Evolutionary conservation across 2,329 filamentous ascomycete species (phyloP).

Genomic region (Pyricularia sp.): DNA sequence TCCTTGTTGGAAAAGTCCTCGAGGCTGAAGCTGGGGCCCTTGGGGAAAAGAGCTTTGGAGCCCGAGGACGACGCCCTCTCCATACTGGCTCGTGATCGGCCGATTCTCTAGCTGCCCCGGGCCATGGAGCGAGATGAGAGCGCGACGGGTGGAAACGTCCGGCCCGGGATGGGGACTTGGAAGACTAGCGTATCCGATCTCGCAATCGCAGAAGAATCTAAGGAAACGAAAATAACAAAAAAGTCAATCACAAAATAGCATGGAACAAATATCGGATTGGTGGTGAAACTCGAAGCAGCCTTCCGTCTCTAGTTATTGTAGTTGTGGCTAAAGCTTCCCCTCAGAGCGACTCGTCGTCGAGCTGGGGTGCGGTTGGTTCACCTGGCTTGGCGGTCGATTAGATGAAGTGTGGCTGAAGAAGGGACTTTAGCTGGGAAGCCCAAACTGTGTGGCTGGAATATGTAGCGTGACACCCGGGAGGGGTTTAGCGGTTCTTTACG

Average conservation of each 20-base stretch:
- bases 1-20: constrained; percentile 84
- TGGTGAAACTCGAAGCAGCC: not conserved
- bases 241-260: not conserved
- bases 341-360: not conserved
- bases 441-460: not conserved
- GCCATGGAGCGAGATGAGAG: not conserved
- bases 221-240: not conserved
- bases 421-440: not conserved
- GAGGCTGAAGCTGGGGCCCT: constrained; percentile 74
- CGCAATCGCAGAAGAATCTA: not conserved
- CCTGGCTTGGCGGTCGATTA: not conserved
- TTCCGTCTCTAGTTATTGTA: not conserved
- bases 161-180: not conserved
- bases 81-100: constrained; percentile 17
- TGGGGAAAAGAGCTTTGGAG: constrained; percentile 62
- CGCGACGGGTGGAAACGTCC: not conserved
- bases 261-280: not conserved
- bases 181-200: not conserved
- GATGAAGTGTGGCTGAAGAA: not conserved
- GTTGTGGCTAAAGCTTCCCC: constrained; percentile 1
- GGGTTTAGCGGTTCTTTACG: not conserved
- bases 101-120: constrained; percentile 3
- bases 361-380: not conserved
- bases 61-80: constrained; percentile 31
- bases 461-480: not conserved